Base-by-base conservation (phyloP, 192 early-diverging fungal genomes). In the Coemansia sp. region DNA sequence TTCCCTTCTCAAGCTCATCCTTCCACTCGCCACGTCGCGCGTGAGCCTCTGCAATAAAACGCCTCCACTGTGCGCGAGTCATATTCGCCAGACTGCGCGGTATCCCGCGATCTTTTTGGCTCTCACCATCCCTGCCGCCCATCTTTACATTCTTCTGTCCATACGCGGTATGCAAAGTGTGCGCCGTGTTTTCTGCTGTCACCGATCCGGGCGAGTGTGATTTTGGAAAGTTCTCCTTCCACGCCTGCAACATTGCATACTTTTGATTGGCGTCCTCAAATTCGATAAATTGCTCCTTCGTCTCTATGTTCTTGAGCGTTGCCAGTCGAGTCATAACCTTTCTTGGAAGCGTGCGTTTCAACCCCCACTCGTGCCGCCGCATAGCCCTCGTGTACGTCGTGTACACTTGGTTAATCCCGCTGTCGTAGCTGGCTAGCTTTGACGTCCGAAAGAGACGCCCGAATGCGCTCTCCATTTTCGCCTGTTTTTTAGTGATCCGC, bases 181-280 rank as follows among this genome's bases (percentile, higher is more conserved):
- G 9, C 14, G 0, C 39, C 9, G 5, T 4, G 39, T 46, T 46
- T 17, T 46, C 11, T 46, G 11, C 3, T 17, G 17, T 46, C 9
- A 2, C 39, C 9, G 55, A 58, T 27, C 54, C 51, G 5, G 88
- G 88, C 24, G 79, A 78, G 46, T 76, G 75, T 23, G 88, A 90
- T 53, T 76, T 73, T 10, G 84, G 85, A 61, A 91, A 92, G 67
- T 89, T 89, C 54, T 92, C 88, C 66, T 88, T 91, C 90, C 89
- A 92, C 23, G 86, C 65, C 63, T 82, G 82, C 14, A 84, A 54
- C 67, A 85, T 83, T 62, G 86, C 72, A 31, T 83, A 88, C 61
- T 86, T 76, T 27, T 74, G 68, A 55, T 87, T 64, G n/a, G 84
- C 91, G 31, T 86, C 87, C 54, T 86, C 69, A 76, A 87, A 89